Evolutionary conservation across 1,284 basidiomycete species (phyloP).

Genomic region (Paramarasmius palmivorus): DNA sequence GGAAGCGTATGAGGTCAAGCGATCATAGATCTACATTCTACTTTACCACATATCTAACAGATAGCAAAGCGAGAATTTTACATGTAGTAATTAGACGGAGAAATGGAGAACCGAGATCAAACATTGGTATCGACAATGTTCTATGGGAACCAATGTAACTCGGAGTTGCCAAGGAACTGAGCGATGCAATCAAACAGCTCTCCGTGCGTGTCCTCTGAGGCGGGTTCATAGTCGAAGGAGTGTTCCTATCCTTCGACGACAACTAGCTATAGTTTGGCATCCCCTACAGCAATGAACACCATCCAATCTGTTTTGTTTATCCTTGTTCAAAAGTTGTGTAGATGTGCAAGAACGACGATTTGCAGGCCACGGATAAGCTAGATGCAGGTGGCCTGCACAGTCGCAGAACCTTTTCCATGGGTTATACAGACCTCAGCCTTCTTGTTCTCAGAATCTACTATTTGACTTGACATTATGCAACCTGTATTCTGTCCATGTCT

Average conservation of each 20-base stretch:
- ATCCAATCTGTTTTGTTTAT: too few species aligned
- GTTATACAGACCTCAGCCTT: too few species aligned
- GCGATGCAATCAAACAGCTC: conserved; percentile 35
- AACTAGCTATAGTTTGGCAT: conserved; percentile 38
- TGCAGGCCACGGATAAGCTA: too few species aligned
- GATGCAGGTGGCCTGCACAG: too few species aligned
- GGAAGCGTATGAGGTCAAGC: conserved; percentile 68
- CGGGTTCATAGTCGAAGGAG: conserved; percentile 52
- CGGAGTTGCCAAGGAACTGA: conserved; percentile 29
- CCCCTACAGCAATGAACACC: conserved; percentile 33
- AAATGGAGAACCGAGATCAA: background rate
- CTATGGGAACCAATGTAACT: background rate
- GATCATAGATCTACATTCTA: conserved; percentile 11
- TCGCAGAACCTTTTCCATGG: too few species aligned
- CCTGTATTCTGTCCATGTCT: too few species aligned
- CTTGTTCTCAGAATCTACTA: too few species aligned
- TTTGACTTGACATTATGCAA: too few species aligned
- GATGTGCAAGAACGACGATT: too few species aligned
- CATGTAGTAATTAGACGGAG: background rate
- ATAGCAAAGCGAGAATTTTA: background rate
- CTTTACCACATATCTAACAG: background rate
- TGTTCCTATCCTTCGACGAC: conserved; percentile 53
- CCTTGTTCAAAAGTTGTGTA: too few species aligned
- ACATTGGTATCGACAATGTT: background rate
- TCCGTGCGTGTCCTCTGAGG: conserved; percentile 36